phyloP scores from a whole-genome alignment of 2,329 filamentous ascomycete species.

The Neofusicoccum sp. region DNA sequence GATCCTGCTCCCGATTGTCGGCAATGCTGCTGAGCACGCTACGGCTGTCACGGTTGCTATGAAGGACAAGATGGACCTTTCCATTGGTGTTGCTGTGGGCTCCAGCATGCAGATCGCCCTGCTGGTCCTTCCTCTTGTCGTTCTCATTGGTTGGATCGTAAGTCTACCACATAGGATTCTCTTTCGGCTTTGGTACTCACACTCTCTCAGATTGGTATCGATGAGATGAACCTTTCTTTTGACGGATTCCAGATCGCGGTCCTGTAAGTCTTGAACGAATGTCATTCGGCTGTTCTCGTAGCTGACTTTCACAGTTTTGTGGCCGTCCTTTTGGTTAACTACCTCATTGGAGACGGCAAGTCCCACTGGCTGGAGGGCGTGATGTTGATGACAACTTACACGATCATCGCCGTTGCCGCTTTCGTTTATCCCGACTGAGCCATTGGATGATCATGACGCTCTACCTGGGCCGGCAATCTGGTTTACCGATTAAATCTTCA shows the following conservation, averaged over 20 bases:
- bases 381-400: conserved; percentile 58
- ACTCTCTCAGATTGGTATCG: conserved; percentile 45
- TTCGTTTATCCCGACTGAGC: conserved; percentile 48
- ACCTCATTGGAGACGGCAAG: conserved; percentile 61
- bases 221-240: conserved; percentile 74
- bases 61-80: conserved; percentile 68
- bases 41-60: conserved; percentile 61
- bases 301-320: conserved; percentile 46
- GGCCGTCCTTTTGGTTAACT: conserved; percentile 57
- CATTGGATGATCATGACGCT: neutral
- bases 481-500: neutral
- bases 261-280: conserved; percentile 39
- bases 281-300: conserved; percentile 60
- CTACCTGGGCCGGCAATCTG: neutral
- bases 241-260: conserved; percentile 78
- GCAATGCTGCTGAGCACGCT: conserved; percentile 65
- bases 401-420: conserved; percentile 61
- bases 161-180: neutral
- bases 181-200: neutral
- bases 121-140: conserved; percentile 59
- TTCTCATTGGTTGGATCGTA: conserved; percentile 60
- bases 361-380: conserved; percentile 61
- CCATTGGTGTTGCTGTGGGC: conserved; percentile 65
- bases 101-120: conserved; percentile 65
- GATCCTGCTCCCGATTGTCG: conserved; percentile 64